Evolutionary conservation across 2,329 filamentous ascomycete species (phyloP).

Genomic region (Colletotrichum aenigma): DNA sequence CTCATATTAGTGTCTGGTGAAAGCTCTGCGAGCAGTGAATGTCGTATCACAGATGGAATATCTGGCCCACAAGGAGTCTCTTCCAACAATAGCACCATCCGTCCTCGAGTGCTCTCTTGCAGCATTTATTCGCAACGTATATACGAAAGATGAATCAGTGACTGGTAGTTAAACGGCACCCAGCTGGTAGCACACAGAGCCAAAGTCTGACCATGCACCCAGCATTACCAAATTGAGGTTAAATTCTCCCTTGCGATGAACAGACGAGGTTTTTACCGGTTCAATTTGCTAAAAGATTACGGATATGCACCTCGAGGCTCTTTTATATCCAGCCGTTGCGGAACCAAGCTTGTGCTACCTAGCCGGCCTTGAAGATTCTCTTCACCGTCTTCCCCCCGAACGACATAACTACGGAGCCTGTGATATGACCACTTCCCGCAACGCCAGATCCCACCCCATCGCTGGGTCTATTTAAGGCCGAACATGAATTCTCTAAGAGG

Average conservation of each 20-base stretch:
- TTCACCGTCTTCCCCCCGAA: neutral
- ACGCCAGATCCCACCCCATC: neutral
- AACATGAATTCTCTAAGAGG: rapidly evolving
- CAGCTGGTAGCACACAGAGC: rapidly evolving
- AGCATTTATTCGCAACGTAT: neutral
- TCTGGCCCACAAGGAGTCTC: rapidly evolving
- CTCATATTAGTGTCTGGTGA: too few species aligned
- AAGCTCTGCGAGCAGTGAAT: neutral
- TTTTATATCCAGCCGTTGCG: neutral
- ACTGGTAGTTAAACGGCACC: rapidly evolving
- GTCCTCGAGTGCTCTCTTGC: neutral
- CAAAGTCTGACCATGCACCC: neutral
- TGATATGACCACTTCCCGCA: neutral
- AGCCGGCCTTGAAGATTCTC: neutral
- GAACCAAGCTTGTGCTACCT: neutral
- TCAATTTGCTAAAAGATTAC: neutral
- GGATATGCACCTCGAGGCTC: neutral
- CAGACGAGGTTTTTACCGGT: neutral
- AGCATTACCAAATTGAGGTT: neutral
- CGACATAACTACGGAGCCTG: neutral
- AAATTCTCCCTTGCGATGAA: neutral
- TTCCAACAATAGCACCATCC: rapidly evolving
- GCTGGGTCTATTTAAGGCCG: neutral
- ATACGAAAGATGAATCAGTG: neutral
- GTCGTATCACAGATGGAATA: too few species aligned